phyloP scores from a whole-genome alignment of 2,329 filamentous ascomycete genomes.

The Alternaria sp. region DNA sequence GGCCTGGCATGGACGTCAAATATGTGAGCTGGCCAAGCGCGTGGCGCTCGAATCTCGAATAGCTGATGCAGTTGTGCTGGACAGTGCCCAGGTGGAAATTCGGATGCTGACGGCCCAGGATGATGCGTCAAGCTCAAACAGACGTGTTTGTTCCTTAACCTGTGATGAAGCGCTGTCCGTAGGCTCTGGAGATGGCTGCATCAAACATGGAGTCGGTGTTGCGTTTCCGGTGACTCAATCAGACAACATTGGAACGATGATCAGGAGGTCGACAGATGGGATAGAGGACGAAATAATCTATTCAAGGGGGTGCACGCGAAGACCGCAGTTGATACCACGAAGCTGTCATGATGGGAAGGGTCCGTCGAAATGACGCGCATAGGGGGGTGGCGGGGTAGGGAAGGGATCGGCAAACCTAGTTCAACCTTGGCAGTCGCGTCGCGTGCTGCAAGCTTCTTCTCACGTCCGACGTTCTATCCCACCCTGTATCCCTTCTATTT shows the following conservation, averaged over 20 bases:
- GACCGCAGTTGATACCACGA: background rate
- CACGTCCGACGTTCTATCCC: background rate
- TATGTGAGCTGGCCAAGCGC: background rate
- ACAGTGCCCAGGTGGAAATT: background rate
- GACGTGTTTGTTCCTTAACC: too few species aligned
- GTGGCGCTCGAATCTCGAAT: background rate
- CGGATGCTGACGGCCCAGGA: background rate
- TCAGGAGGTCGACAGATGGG: background rate
- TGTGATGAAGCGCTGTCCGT: background rate
- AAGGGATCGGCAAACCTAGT: background rate
- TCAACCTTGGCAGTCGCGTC: background rate
- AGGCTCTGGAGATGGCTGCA: background rate
- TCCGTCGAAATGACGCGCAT: background rate
- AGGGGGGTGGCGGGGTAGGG: background rate
- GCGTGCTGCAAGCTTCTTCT: background rate
- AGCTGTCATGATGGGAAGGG: background rate
- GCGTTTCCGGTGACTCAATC: too few species aligned
- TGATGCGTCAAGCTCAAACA: background rate
- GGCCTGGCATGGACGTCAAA: background rate
- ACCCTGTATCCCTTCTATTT: background rate
- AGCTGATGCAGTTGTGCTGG: background rate
- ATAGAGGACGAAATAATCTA: background rate
- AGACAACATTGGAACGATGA: background rate
- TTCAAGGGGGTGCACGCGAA: background rate
- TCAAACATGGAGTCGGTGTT: background rate